A percentile compares a stretch with the other conserved stretches of the same genome.
Evolutionary conservation across 768 basidiomycete genomes (phyloP).

Genomic region (Vishniacozyma victoriae): DNA sequence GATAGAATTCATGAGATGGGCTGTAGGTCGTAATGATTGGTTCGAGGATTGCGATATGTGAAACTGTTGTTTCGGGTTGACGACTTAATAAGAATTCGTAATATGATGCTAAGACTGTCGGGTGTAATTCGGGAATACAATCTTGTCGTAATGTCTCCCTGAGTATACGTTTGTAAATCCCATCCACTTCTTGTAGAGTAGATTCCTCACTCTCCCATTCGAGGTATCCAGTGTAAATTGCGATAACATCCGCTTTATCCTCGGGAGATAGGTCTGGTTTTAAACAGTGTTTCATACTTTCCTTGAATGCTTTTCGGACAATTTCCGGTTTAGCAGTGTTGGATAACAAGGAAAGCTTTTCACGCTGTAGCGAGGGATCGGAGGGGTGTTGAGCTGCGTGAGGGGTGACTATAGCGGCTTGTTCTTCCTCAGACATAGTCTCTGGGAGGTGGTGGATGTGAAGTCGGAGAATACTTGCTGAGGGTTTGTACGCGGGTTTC

Average conservation of each 20-base stretch:
- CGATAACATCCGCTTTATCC: neutral
- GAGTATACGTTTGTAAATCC: neutral
- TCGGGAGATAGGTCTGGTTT: neutral
- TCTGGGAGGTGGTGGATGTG: slow-evolving; percentile 27
- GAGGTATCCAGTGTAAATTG: too few relatives aligned
- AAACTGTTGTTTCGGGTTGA: too few relatives aligned
- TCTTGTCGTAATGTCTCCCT: neutral
- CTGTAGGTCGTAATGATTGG: slow-evolving; percentile 1
- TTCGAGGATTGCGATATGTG: neutral
- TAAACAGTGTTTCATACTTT: too few relatives aligned
- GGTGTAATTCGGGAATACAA: neutral
- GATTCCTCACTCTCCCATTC: neutral
- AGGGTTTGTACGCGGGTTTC: slow-evolving; percentile 25
- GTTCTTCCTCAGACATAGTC: too few relatives aligned
- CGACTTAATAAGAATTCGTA: too few relatives aligned
- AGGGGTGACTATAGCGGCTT: too few relatives aligned
- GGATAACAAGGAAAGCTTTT: slow-evolving; percentile 53
- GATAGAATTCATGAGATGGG: slow-evolving; percentile 16
- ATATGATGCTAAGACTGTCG: too few relatives aligned
- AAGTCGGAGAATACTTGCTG: slow-evolving; percentile 26
- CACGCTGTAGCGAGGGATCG: slow-evolving; percentile 55
- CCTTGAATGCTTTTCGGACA: slow-evolving; percentile 6
- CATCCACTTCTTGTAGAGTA: neutral
- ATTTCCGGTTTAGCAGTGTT: neutral
- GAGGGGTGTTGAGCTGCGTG: slow-evolving; percentile 50